These are phyloP conservation scores for Pseudogymnoascus destructans DNA, from an alignment of 2,329 filamentous ascomycete species.

Conservation along the genomic window DNA sequence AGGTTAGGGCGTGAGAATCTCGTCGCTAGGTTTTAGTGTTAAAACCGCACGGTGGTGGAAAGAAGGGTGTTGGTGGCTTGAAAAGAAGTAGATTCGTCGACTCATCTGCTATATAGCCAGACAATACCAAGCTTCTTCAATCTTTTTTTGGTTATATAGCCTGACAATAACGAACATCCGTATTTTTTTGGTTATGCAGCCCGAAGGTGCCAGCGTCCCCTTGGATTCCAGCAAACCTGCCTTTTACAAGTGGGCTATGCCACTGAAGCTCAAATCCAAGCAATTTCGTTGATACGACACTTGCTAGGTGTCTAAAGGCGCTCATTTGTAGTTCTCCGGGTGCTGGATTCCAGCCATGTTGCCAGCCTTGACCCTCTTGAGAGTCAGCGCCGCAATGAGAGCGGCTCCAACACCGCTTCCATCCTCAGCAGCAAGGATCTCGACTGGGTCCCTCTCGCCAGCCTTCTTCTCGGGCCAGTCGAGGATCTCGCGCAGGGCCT, in stretches of 20 bases:
- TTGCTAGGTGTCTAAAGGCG: neutral
- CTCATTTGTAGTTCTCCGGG: conserved; percentile 45
- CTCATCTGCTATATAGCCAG: neutral
- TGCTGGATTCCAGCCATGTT: conserved; percentile 52
- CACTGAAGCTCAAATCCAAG: neutral
- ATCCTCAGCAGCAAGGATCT: conserved; percentile 83
- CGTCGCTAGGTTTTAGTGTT: neutral
- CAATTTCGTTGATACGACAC: neutral
- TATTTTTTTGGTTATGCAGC: neutral
- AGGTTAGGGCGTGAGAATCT: neutral
- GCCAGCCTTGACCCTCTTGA: conserved; percentile 50
- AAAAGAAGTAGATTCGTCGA: neutral
- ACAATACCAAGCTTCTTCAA: conserved; percentile 2
- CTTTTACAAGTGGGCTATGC: neutral
- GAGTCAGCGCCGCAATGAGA: conserved; percentile 66
- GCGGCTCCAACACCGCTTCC: conserved; percentile 95
- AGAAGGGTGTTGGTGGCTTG: neutral
- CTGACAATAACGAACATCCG: neutral
- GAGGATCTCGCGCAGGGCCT: conserved; percentile 84
- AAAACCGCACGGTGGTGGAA: neutral
- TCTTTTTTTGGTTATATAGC: neutral
- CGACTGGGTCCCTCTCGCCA: conserved; percentile 73
- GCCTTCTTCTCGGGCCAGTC: conserved; percentile 71
- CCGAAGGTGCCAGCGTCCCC: neutral
- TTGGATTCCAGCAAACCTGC: neutral